phyloP scores from a whole-genome alignment of 306 rosid species.

The Astragalus glycyphyllos region DNA sequence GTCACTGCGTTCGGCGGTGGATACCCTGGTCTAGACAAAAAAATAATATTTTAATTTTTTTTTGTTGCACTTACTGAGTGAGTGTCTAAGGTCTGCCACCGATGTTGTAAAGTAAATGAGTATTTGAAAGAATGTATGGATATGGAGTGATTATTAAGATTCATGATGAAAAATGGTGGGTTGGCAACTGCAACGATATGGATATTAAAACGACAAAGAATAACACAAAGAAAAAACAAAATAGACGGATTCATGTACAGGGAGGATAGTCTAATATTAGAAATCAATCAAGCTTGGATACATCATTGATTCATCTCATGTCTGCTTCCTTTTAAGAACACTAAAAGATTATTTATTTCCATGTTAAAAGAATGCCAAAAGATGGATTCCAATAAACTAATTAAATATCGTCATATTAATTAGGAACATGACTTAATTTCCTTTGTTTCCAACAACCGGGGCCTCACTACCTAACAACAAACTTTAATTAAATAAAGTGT shows the following conservation, averaged over 20 bases:
- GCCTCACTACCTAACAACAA: conserved; percentile 25
- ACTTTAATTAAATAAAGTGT: background rate
- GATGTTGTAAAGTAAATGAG: background rate
- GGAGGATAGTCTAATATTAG: conserved; percentile 18
- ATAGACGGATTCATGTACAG: background rate
- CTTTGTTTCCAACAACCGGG: conserved; percentile 37
- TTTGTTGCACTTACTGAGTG: too few relatives aligned
- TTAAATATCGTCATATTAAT: conserved; percentile 8
- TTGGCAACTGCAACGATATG: conserved; percentile 43
- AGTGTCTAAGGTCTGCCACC: too few relatives aligned
- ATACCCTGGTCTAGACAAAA: too few relatives aligned
- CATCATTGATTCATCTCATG: conserved; percentile 20
- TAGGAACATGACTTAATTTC: conserved; percentile 7
- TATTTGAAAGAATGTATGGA: conserved; percentile 32
- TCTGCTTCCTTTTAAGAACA: conserved; percentile 15
- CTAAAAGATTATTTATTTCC: background rate
- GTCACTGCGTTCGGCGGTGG: too few relatives aligned
- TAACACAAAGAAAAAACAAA: background rate
- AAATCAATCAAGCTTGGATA: conserved; percentile 3
- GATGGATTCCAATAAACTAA: background rate
- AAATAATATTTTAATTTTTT: too few relatives aligned
- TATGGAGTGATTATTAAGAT: conserved; percentile 47
- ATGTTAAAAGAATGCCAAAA: background rate
- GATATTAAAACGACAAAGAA: conserved; percentile 22
- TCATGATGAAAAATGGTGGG: conserved; percentile 38